These are phyloP conservation scores for Pelargonium myrrhifolium DNA, from an alignment of 441 rosid species.

Conservation along the genomic window DNA sequence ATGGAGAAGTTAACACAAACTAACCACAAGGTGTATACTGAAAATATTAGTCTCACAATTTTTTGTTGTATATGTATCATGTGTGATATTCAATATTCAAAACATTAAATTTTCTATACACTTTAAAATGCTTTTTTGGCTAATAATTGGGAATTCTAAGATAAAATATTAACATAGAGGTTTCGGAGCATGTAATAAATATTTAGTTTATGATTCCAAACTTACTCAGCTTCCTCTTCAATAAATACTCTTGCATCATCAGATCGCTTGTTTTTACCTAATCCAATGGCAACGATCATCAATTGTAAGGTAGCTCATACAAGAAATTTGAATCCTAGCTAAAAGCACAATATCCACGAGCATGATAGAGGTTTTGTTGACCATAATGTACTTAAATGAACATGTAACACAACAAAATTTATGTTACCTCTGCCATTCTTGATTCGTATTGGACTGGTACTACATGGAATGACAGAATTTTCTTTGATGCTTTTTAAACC, in stretches of 20 bases:
- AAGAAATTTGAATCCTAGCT: background rate
- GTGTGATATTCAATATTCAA: background rate
- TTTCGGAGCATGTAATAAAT: constrained; percentile 6
- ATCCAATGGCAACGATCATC: constrained; percentile 18
- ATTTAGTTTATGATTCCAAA: constrained; percentile 13
- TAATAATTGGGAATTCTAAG: background rate
- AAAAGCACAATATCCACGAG: constrained; percentile 1
- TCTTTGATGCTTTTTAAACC: constrained; percentile 26
- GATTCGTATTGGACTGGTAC: constrained; percentile 22
- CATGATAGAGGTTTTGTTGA: background rate
- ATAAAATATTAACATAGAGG: background rate
- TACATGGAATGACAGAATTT: constrained; percentile 21
- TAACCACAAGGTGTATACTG: constrained; percentile 1
- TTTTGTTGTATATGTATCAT: background rate
- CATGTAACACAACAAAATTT: background rate
- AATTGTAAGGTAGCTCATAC: constrained; percentile 16
- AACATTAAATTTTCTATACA: too few relatives aligned
- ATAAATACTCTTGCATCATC: constrained; percentile 42
- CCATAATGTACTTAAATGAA: background rate
- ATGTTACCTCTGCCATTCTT: constrained; percentile 44
- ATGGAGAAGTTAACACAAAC: constrained; percentile 14
- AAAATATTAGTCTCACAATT: background rate
- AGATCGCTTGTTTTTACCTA: constrained; percentile 50
- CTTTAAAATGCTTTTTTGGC: background rate
- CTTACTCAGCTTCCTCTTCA: constrained; percentile 95